phyloP scores from a whole-genome alignment of 306 rosid genomes.

The Inga leiocalycina region DNA sequence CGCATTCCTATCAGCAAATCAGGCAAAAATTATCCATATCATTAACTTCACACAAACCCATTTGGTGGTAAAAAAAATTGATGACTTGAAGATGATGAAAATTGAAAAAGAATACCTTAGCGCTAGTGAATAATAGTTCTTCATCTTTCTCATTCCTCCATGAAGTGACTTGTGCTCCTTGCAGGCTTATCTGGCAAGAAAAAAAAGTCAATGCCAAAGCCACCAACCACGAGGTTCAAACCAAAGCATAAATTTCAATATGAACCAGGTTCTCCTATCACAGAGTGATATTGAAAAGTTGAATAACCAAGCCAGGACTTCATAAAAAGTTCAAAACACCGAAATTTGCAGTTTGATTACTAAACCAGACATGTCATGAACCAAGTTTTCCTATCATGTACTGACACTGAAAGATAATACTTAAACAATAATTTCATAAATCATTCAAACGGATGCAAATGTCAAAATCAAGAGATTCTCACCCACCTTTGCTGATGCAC shows the following conservation, averaged over 20 bases:
- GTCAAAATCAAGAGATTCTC: constrained; percentile 36
- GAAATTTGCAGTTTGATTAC: too few relatives aligned
- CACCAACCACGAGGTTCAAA: background rate
- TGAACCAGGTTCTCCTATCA: background rate
- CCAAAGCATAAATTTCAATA: background rate
- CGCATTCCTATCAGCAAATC: background rate
- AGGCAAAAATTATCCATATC: constrained; percentile 21
- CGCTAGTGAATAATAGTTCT: constrained; percentile 92
- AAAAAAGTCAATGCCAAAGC: constrained; percentile 1
- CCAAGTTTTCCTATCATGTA: constrained; percentile 4
- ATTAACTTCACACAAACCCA: background rate
- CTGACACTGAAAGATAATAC: background rate
- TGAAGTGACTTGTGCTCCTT: constrained; percentile 90
- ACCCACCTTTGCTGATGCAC: constrained; percentile 84
- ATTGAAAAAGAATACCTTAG: constrained; percentile 58
- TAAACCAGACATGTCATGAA: background rate
- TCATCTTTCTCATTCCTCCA: constrained; percentile 89
- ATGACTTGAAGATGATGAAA: background rate
- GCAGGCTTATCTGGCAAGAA: constrained; percentile 75
- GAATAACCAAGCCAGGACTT: constrained; percentile 21
- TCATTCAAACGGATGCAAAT: constrained; percentile 11
- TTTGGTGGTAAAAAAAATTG: background rate
- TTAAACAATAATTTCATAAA: constrained; percentile 22
- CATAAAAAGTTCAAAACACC: too few relatives aligned
- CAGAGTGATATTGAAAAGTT: constrained; percentile 12